Base-by-base conservation (phyloP, 208 protist genomes). In the Trypanosoma melophagium region DNA sequence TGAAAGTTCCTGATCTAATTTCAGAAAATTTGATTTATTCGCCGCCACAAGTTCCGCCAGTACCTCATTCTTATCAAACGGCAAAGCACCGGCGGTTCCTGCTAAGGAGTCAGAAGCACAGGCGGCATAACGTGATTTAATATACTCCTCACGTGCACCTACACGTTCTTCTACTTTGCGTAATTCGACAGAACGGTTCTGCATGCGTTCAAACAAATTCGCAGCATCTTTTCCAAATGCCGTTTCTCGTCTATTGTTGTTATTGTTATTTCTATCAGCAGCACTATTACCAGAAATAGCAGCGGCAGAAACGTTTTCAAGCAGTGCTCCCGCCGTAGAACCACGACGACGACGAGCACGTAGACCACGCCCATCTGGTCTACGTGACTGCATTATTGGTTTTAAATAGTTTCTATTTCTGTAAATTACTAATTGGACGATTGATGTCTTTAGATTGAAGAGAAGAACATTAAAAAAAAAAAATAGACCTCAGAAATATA, bases 51-150 rank as follows among this genome's bases (percentile, higher is more conserved):
- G 69, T 24, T 58, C 53, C 14, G 87, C 73, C 1, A 95, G 71
- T 12, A 90, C 58, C 21, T 79, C 79, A 64, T 93, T 79, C 62
- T 86, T 86, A 76, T 91, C 81, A 65, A 95, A 95, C 21, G 73
- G 53, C 41, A 60, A 56, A 21, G 62, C 28, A 47, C 41, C 4
- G 19, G 59, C 56, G 7, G 4, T 40, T 35, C 28, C 28, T 35
- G 28, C 28, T 5, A 74, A 52, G 40, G 7, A 19, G 5, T 69
- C 51, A 35, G 28, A 35, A 35, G 28, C 28, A 35, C 28, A 35
- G 5, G 28, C 1, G 21, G 85, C 83, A 77, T 94, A 94, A 42
- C 66, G 78, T 35, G 67, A 35, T 28, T 74, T 83, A 8, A 94
- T 84, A 22, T 58, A 41, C 17, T 61, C 60, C 76, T 90, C 82